Evolutionary conservation across 345 rosid genomes (phyloP).

Genomic region (Punica granatum): DNA sequence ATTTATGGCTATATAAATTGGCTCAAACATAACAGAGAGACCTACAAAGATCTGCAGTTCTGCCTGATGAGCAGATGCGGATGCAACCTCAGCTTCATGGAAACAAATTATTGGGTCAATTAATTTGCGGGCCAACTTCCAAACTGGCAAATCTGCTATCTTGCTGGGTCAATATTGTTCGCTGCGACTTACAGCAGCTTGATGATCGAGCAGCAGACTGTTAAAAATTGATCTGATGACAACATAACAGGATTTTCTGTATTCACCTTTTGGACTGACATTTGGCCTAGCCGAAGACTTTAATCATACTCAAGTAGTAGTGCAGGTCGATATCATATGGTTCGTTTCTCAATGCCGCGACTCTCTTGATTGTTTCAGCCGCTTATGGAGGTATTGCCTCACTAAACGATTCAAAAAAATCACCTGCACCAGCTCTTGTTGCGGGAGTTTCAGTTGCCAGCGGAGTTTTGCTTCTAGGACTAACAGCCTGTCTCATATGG

Average conservation of each 20-base stretch:
- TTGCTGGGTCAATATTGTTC: background rate
- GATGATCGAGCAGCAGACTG: too few species aligned
- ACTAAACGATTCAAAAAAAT: background rate
- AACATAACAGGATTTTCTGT: background rate
- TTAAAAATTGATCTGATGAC: background rate
- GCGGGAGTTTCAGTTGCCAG: conserved; percentile 41
- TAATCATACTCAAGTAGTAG: background rate
- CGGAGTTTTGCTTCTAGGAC: conserved; percentile 32
- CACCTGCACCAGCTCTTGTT: conserved; percentile 9
- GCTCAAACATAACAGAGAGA: background rate
- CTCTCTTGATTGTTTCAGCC: conserved; percentile 39
- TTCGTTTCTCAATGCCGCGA: too few species aligned
- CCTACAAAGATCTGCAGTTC: background rate
- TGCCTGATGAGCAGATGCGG: background rate
- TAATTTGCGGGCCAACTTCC: background rate
- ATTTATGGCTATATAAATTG: background rate
- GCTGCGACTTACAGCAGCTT: too few species aligned
- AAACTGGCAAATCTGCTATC: background rate
- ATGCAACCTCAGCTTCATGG: background rate
- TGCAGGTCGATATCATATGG: background rate
- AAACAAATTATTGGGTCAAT: background rate
- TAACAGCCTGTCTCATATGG: conserved; percentile 32
- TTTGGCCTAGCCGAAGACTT: background rate
- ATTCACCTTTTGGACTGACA: background rate
- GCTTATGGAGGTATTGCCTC: conserved; percentile 16